Evolutionary conservation across 352 stramenopile genomes (phyloP).

Genomic region (Blastocystis sp.): DNA sequence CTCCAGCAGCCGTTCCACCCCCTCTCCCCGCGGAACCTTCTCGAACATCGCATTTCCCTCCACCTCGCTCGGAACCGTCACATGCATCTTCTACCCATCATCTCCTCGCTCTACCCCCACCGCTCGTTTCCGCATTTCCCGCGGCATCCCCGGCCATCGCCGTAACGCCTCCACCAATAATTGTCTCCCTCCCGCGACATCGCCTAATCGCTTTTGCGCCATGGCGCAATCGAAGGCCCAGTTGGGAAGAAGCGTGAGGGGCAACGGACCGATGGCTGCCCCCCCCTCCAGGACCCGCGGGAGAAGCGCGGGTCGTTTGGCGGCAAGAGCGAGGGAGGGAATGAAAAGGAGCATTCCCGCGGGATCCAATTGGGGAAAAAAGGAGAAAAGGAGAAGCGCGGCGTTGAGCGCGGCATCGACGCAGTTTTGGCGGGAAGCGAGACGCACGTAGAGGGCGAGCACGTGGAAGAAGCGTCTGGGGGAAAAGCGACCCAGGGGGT

Average conservation of each 20-base stretch:
- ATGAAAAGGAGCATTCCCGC: slow-evolving; percentile 13
- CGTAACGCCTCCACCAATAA: not conserved
- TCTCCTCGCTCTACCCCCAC: not conserved
- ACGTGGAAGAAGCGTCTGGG: not conserved
- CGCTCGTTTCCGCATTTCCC: not conserved
- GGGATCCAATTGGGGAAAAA: slow-evolving; percentile 27
- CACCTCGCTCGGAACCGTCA: not conserved
- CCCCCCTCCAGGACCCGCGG: not conserved
- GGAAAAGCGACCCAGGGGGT: not conserved
- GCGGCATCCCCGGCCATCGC: not conserved
- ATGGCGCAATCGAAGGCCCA: slow-evolving; percentile 39
- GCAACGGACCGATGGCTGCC: not conserved
- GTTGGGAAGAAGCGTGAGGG: not conserved
- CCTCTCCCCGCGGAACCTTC: not conserved
- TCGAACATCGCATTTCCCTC: not conserved
- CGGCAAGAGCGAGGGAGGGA: not conserved
- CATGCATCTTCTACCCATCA: not conserved
- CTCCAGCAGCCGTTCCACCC: not conserved
- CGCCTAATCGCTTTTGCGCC: not conserved
- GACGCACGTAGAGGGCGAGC: not conserved
- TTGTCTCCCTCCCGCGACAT: not conserved
- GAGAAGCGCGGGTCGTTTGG: not conserved
- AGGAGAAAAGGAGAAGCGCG: slow-evolving; percentile 16
- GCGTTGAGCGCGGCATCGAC: slow-evolving; percentile 20
- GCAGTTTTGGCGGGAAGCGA: not conserved